These are phyloP conservation scores for Taphrina communis DNA, from an alignment of 1,139 yeast genomes.

Conservation along the genomic window DNA sequence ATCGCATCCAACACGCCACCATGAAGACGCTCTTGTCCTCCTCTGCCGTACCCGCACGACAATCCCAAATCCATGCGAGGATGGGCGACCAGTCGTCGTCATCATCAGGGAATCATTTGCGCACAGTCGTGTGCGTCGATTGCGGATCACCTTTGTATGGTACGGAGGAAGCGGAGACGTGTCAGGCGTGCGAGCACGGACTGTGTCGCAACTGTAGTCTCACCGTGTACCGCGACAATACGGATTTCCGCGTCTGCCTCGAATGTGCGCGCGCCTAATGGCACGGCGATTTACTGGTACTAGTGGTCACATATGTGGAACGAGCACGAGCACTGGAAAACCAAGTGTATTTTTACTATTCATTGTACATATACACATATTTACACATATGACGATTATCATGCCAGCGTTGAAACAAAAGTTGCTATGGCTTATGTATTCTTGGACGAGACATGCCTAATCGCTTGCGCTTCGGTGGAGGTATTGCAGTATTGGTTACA, in stretches of 20 bases:
- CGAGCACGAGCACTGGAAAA: too few relatives aligned
- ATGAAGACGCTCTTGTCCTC: too few relatives aligned
- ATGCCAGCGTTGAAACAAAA: too few relatives aligned
- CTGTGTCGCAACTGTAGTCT: slow-evolving; percentile 33
- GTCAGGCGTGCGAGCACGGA: slow-evolving; percentile 14
- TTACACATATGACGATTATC: too few relatives aligned
- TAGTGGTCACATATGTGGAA: too few relatives aligned
- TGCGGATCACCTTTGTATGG: not conserved
- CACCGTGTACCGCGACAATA: slow-evolving; percentile 17
- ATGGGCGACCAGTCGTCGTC: not conserved
- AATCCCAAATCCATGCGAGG: too few relatives aligned
- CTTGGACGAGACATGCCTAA: slow-evolving; percentile 39
- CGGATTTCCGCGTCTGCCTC: slow-evolving; percentile 25
- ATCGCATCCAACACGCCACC: too few relatives aligned
- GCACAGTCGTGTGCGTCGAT: not conserved
- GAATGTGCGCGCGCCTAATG: slow-evolving; percentile 11
- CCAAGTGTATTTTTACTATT: too few relatives aligned
- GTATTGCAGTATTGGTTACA: not conserved
- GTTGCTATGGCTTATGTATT: slow-evolving; percentile 7
- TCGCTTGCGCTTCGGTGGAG: slow-evolving; percentile 7
- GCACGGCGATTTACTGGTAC: too few relatives aligned
- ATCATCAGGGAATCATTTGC: not conserved
- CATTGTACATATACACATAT: not conserved
- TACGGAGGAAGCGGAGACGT: not conserved
- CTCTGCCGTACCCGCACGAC: too few relatives aligned